Percentiles rank a stretch among this genome's conserved stretches.
Conservation (phyloP, 2,329 filamentous ascomycete genomes). For the Ceratocystis albifundus region DNA sequence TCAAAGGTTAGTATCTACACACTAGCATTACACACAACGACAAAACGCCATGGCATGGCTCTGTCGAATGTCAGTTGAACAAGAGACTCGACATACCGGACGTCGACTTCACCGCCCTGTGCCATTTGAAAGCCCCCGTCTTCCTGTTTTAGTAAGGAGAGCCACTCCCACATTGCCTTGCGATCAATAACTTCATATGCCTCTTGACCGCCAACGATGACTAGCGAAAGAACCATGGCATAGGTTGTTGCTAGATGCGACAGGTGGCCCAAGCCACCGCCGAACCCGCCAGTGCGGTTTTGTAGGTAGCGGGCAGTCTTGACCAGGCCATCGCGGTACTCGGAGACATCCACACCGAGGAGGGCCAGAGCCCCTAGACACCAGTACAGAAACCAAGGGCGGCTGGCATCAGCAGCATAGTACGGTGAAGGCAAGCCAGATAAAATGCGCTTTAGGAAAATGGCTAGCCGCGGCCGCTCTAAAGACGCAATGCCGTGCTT, state of each 20-base stretch:
- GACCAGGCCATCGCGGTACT: slow-evolving; percentile 58
- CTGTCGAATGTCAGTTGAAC: neutral
- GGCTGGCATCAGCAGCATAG: slow-evolving; percentile 67
- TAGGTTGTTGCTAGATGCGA: slow-evolving; percentile 86
- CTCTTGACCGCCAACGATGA: slow-evolving; percentile 63
- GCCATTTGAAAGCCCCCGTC: slow-evolving; percentile 86
- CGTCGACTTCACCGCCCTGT: slow-evolving; percentile 79
- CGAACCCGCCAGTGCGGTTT: slow-evolving; percentile 74
- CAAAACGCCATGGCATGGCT: neutral
- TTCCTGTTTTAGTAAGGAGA: slow-evolving; percentile 72
- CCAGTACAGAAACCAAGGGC: slow-evolving; percentile 96
- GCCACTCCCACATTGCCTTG: slow-evolving; percentile 78
- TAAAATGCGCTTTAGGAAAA: slow-evolving; percentile 50
- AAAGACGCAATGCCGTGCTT: slow-evolving; percentile 61
- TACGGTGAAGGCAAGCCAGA: slow-evolving; percentile 56
- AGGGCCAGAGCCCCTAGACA: slow-evolving; percentile 62
- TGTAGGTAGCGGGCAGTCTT: slow-evolving; percentile 72
- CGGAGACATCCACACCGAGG: slow-evolving; percentile 59
- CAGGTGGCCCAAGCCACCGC: slow-evolving; percentile 81
- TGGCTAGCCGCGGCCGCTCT: slow-evolving; percentile 49
- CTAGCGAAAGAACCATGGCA: slow-evolving; percentile 66
- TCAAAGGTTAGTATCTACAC: slow-evolving; percentile 9
- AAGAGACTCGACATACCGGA: slow-evolving; percentile 48
- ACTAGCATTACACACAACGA: neutral
- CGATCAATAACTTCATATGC: slow-evolving; percentile 68